phyloP scores from a whole-genome alignment of 805 yeast species.

The Candida incommunis region DNA sequence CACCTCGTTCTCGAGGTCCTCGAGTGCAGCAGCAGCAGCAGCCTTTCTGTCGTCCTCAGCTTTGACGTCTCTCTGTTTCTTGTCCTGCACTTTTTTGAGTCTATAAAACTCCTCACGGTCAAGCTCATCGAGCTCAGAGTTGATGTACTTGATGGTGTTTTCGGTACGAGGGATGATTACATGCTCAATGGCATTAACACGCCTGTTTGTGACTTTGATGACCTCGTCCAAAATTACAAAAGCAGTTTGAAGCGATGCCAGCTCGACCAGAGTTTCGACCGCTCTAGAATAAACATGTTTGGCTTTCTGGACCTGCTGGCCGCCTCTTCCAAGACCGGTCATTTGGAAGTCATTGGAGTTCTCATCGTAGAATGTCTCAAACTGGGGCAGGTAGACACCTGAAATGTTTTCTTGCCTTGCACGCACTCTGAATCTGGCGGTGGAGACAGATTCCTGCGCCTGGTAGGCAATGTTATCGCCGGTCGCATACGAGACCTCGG shows the following conservation, averaged over 20 bases:
- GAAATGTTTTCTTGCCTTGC: slow-evolving; percentile 93
- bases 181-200: slow-evolving; percentile 97
- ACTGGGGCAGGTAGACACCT: slow-evolving; percentile 89
- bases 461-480: slow-evolving; percentile 93
- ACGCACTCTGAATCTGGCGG: slow-evolving; percentile 76
- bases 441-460: slow-evolving; percentile 83
- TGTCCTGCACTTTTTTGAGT: slow-evolving; percentile 89
- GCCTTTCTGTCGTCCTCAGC: slow-evolving; percentile 31
- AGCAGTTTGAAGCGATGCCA: slow-evolving; percentile 94
- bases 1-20: slow-evolving; percentile 10
- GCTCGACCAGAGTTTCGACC: slow-evolving; percentile 91
- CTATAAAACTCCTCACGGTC: slow-evolving; percentile 98
- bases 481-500: slow-evolving; percentile 94
- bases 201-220: slow-evolving; percentile 91
- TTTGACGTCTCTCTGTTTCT: slow-evolving; percentile 72
- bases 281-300: slow-evolving; percentile 87
- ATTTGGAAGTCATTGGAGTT: slow-evolving; percentile 84
- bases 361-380: slow-evolving; percentile 72
- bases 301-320: slow-evolving; percentile 94
- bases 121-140: slow-evolving; percentile 90
- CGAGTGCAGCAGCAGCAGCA: slow-evolving; percentile 4
- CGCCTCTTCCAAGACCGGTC: slow-evolving; percentile 97
- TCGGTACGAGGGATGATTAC: slow-evolving; percentile 97
- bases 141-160: slow-evolving; percentile 82
- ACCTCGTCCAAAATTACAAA: slow-evolving; percentile 94